These are phyloP conservation scores for Ceratocystis variospora DNA, from an alignment of 2,329 filamentous ascomycete genomes.

Conservation along the genomic window DNA sequence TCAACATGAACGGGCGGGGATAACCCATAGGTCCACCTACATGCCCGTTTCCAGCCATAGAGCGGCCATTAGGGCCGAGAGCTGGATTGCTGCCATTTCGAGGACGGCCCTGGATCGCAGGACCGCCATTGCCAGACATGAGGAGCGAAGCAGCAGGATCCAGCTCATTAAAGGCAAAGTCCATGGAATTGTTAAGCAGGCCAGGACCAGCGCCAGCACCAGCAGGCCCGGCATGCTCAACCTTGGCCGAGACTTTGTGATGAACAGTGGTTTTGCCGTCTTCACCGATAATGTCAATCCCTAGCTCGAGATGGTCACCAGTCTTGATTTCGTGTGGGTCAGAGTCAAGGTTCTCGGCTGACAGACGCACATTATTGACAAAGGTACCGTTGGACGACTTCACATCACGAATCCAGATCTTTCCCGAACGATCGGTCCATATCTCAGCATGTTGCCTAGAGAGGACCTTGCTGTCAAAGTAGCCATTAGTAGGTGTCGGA, in stretches of 20 bases:
- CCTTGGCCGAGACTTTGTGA: constrained; percentile 93
- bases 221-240: constrained; percentile 84
- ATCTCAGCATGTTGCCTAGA: constrained; percentile 94
- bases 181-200: constrained; percentile 53
- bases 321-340: constrained; percentile 88
- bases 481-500: constrained; percentile 81
- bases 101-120: constrained; percentile 56
- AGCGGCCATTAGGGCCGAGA: constrained; percentile 45
- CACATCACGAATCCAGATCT: constrained; percentile 91
- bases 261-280: constrained; percentile 98
- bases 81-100: constrained; percentile 55
- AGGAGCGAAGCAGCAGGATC: constrained; percentile 65
- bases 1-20: constrained; percentile 72
- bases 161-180: constrained; percentile 84
- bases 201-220: constrained; percentile 35
- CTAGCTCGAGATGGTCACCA: constrained; percentile 81
- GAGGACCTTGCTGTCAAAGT: constrained; percentile 95
- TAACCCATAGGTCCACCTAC: constrained; percentile 45
- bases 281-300: constrained; percentile 96
- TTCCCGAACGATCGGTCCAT: constrained; percentile 72
- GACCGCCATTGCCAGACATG: constrained; percentile 45
- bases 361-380: constrained; percentile 81
- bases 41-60: constrained; percentile 39
- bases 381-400: constrained; percentile 99
- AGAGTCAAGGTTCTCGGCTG: constrained; percentile 88